Conservation (phyloP, 768 basidiomycete genomes). For the Coprinopsis marcescibilis region DNA sequence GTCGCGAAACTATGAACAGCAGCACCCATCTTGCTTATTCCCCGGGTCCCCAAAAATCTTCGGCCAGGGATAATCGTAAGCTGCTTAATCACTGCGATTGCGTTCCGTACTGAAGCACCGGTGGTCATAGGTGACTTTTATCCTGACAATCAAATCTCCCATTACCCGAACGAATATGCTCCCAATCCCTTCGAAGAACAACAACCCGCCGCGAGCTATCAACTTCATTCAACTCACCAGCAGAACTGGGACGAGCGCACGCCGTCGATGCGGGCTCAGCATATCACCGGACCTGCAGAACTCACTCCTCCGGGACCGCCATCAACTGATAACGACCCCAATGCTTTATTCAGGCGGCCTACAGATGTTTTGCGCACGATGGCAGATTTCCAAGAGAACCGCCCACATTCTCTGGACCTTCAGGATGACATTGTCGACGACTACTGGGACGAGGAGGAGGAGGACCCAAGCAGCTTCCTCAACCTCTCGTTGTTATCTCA, state of each 20-base stretch:
- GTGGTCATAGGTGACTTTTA: too few relatives aligned
- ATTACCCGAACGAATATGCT: too few relatives aligned
- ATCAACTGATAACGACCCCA: background rate
- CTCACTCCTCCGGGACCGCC: background rate
- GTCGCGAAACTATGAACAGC: constrained; percentile 9
- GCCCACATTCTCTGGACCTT: constrained; percentile 4
- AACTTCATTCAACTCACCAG: too few relatives aligned
- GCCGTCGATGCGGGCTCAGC: too few relatives aligned
- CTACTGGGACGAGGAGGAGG: constrained; percentile 57
- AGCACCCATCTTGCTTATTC: background rate
- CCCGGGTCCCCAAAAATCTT: background rate
- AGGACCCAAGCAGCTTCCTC: constrained; percentile 56
- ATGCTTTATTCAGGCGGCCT: constrained; percentile 26
- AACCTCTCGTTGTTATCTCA: constrained; percentile 86
- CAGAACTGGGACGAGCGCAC: too few relatives aligned
- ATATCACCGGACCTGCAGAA: too few relatives aligned
- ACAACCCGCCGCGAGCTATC: background rate
- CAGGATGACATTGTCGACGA: constrained; percentile 43
- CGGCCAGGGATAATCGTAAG: too few relatives aligned
- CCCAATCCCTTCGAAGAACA: background rate
- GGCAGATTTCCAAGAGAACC: constrained; percentile 23
- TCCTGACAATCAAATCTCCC: too few relatives aligned
- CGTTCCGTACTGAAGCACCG: too few relatives aligned
- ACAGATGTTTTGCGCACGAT: constrained; percentile 32
- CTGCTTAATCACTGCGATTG: too few relatives aligned